phyloP scores from a whole-genome alignment of 1,284 basidiomycete species.

The Austroboletus novae-zelandiae region DNA sequence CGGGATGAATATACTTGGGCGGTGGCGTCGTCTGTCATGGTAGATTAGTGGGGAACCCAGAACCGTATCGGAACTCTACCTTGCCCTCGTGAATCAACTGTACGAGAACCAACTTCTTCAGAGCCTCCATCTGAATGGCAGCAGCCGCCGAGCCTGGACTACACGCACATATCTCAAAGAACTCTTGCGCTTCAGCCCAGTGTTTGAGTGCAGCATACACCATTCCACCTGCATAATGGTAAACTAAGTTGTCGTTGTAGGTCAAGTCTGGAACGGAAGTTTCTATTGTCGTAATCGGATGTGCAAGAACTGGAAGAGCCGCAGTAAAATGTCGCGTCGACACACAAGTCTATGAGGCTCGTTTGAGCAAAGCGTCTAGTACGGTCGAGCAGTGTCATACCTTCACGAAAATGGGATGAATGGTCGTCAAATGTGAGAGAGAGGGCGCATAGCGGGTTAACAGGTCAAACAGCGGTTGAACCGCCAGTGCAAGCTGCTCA shows the following conservation, averaged over 20 bases:
- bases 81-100: constrained; percentile 74
- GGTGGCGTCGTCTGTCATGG: constrained; percentile 45
- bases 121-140: constrained; percentile 78
- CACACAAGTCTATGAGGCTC: constrained; percentile 37
- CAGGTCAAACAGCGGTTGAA: constrained; percentile 58
- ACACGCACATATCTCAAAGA: constrained; percentile 74
- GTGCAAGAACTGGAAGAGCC: constrained; percentile 55
- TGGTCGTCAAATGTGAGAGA: constrained; percentile 58
- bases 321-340: constrained; percentile 48
- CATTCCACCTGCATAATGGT: constrained; percentile 75
- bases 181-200: constrained; percentile 67
- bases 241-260: constrained; percentile 74
- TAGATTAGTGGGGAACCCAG: constrained; percentile 3
- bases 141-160: constrained; percentile 65
- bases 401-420: constrained; percentile 62
- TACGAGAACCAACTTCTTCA: constrained; percentile 77
- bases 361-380: not conserved
- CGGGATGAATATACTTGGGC: constrained; percentile 67
- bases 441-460: constrained; percentile 58
- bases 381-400: constrained; percentile 24
- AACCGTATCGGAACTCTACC: constrained; percentile 34
- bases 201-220: constrained; percentile 57
- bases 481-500: constrained; percentile 44
- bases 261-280: constrained; percentile 51
- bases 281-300: constrained; percentile 60